Evolutionary conservation across 768 basidiomycete genomes (phyloP).

Genomic region (Leccinum longicurvipes): DNA sequence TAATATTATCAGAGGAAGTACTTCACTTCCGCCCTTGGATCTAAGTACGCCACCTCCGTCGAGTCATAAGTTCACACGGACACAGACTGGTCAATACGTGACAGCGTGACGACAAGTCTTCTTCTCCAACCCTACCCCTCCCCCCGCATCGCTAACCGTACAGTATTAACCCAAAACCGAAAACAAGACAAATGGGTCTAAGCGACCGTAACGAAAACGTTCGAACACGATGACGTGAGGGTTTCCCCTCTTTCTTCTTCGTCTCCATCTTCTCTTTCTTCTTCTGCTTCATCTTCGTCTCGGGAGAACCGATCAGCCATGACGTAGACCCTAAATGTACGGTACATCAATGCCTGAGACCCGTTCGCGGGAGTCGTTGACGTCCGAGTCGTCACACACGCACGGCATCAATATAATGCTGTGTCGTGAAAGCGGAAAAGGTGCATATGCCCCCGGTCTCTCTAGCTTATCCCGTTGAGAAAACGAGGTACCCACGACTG

Average conservation of each 20-base stretch:
- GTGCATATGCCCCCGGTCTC: neutral
- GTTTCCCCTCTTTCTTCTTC: neutral
- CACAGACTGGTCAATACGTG: no score
- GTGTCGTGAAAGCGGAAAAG: neutral
- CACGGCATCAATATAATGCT: neutral
- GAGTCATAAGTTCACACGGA: no score
- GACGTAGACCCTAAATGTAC: neutral
- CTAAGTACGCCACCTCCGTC: no score
- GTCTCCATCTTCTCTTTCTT: neutral
- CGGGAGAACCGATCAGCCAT: neutral
- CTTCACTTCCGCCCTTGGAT: neutral
- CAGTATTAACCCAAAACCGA: no score
- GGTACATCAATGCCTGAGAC: neutral
- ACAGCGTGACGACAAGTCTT: neutral
- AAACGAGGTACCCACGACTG: neutral
- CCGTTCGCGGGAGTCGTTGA: neutral
- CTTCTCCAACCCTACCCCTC: neutral
- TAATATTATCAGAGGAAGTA: no score
- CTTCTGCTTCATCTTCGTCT: neutral
- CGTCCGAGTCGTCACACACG: neutral
- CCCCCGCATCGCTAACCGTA: neutral
- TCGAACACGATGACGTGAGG: neutral
- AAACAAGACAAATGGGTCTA: neutral
- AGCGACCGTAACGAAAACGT: neutral
- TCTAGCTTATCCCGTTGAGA: neutral